phyloP scores from a whole-genome alignment of 2,329 filamentous ascomycete species.

The Alternaria conjuncta region DNA sequence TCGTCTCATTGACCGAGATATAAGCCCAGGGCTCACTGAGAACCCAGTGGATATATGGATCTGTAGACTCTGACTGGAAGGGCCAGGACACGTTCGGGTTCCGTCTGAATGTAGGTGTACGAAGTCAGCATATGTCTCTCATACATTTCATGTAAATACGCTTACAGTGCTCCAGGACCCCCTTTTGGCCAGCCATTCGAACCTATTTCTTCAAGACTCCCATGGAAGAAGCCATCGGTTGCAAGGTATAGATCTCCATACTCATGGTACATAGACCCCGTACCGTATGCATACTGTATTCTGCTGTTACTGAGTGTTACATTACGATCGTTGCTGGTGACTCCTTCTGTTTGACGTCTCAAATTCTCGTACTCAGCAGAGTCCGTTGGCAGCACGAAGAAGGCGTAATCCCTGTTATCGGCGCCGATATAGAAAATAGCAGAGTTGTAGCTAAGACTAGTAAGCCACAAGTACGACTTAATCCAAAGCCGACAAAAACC shows the following conservation, averaged over 20 bases:
- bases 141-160: no score
- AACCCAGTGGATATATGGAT: no score
- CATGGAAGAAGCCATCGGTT: background rate
- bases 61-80: no score
- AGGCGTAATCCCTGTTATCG: no score
- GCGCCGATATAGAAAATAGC: background rate
- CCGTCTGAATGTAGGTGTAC: no score
- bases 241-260: background rate
- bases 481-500: conserved; percentile 25
- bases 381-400: background rate
- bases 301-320: background rate
- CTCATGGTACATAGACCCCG: no score
- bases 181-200: no score
- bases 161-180: no score
- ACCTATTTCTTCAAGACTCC: no score
- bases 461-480: conserved; percentile 3
- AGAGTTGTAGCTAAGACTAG: background rate
- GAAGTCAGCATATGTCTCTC: no score
- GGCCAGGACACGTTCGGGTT: background rate
- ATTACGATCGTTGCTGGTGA: background rate
- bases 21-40: no score
- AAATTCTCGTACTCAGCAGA: background rate
- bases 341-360: background rate
- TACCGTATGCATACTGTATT: no score
- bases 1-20: rapidly evolving